Base-by-base conservation (phyloP, 192 early-diverging fungal species). In the Kappamyces sp. region DNA sequence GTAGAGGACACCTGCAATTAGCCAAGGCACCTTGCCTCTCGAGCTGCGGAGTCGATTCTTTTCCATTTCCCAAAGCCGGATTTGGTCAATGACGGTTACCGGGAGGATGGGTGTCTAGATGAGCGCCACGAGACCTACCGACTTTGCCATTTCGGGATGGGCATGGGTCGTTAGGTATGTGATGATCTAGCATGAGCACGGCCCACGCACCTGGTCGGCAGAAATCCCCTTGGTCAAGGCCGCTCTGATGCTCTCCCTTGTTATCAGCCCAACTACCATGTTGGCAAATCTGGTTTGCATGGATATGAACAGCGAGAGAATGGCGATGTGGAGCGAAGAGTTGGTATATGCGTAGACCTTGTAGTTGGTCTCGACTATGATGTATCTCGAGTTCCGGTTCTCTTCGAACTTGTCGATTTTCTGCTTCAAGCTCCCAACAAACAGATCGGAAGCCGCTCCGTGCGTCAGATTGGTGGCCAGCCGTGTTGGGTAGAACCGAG, bases 331-430 rank as follows among this genome's bases (percentile, higher is more conserved):
- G 36, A 98, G 65, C 35, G 90, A 87, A 38, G 93, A 96, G 47
- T 87, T 84, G 42, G 93, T 97, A 68, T 95, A 98, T 0, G 95
- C 93, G 66, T 98, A 98, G 7, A 98, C 60, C 9, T 87, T 77
- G 62, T 89, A 96, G 70, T 98, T 98, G 1, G 95, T 98, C 63
- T 98, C 95, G 9, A 98, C 60, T 23, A 98, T 84, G 60, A 98
- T 87, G 67, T 86, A 98, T 32, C 93, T 93, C 33, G 79, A 72
- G 4, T 65, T 39, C 58, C 66, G 50, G 50, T 34, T n/a, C 4
- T 52, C 8, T 83, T 75, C 55, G 63, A 66, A 32, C 65, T 65
- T 0, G 44, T 15, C 2, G 51, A 52, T 32, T 23, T 38, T 1
- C 36, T 49, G 72, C 72, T 32, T 66, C 70, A 0, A 51, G 49